Evolutionary conservation across 140 eudicot species (phyloP).

Genomic region (Stevia rebaudiana): DNA sequence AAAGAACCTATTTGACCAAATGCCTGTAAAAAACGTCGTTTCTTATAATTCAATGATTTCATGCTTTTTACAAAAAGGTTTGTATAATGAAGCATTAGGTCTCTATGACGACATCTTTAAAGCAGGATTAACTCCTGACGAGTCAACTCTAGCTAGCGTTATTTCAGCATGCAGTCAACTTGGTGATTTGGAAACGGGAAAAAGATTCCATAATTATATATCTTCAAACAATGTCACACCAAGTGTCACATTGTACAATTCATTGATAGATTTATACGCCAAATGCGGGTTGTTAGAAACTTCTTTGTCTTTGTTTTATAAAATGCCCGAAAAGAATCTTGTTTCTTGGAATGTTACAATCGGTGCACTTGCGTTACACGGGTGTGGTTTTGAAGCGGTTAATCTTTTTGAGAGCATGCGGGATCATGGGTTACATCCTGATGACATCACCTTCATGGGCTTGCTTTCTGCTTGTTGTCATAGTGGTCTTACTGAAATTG

Average conservation of each 20-base stretch:
- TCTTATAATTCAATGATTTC: constrained; percentile 69
- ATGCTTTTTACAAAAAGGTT: constrained; percentile 47
- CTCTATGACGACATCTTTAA: constrained; percentile 33
- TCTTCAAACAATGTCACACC: constrained; percentile 13
- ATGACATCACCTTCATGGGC: constrained; percentile 57
- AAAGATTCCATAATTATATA: constrained; percentile 37
- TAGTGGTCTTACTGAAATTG: constrained; percentile 47
- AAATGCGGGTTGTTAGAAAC: constrained; percentile 56
- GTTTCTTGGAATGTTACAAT: constrained; percentile 64
- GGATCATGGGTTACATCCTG: constrained; percentile 34
- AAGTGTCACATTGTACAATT: constrained; percentile 44
- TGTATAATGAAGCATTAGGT: constrained; percentile 39
- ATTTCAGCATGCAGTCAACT: constrained; percentile 65
- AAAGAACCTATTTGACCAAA: constrained; percentile 34
- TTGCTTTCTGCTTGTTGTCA: constrained; percentile 75
- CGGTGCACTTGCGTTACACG: constrained; percentile 52
- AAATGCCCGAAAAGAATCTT: constrained; percentile 55
- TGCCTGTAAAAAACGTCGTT: constrained; percentile 52
- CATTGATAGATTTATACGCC: constrained; percentile 64
- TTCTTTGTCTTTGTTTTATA: constrained; percentile 36
- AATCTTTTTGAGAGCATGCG: constrained; percentile 53
- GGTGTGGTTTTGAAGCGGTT: constrained; percentile 44
- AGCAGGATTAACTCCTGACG: constrained; percentile 45
- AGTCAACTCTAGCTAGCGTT: constrained; percentile 43
- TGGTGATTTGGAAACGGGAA: constrained; percentile 54